Percentiles rank a stretch among this genome's conserved stretches.
Conservation (phyloP, 805 yeast species). For the Cyberlindnera japonica region DNA sequence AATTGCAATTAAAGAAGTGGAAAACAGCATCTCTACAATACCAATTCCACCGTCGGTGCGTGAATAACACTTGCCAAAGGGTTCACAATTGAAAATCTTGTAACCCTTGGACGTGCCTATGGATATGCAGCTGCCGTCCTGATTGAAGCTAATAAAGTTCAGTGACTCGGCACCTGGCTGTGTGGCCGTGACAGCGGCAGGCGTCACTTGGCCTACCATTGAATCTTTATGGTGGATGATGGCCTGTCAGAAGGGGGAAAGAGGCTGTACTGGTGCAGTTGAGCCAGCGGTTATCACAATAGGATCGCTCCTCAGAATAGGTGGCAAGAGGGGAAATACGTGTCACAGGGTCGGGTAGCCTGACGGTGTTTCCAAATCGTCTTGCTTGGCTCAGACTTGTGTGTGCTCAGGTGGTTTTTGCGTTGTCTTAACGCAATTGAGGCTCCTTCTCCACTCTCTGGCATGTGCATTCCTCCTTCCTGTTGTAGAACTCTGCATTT, state of each 20-base stretch:
- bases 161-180: constrained; percentile 23
- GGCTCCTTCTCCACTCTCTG: too few relatives aligned
- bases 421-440: too few relatives aligned
- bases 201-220: neutral
- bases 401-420: too few relatives aligned
- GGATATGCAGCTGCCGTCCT: constrained; percentile 68
- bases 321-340: too few relatives aligned
- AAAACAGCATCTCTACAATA: constrained; percentile 72
- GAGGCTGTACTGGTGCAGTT: neutral
- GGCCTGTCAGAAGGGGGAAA: neutral
- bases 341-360: too few relatives aligned
- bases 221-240: neutral
- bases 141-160: constrained; percentile 64
- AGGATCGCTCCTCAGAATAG: too few relatives aligned
- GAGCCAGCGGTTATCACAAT: neutral
- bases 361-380: too few relatives aligned
- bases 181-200: neutral
- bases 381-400: too few relatives aligned
- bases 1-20: constrained; percentile 64
- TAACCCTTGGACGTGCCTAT: constrained; percentile 63
- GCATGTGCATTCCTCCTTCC: too few relatives aligned
- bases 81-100: constrained; percentile 66
- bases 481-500: too few relatives aligned
- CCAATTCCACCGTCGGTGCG: constrained; percentile 51
- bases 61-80: constrained; percentile 51